Evolutionary conservation across 768 basidiomycete species (phyloP), one percentile per base, ranked within the genome.

Genomic region (Russula virescens): DNA sequence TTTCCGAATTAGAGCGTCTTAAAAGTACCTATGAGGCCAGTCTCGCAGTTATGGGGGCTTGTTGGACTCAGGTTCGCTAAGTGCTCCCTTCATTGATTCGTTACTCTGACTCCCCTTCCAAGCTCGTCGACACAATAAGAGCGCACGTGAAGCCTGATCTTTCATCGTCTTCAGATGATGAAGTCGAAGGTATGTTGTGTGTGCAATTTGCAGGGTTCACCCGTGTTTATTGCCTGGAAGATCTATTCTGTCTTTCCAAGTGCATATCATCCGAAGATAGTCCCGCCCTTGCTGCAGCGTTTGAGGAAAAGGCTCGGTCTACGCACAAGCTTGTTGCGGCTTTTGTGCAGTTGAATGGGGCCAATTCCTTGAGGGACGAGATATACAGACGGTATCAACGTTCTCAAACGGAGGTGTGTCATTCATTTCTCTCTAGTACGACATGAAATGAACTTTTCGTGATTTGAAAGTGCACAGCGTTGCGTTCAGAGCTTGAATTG

Each of bases 1-100:
- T 90, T 56, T 78, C 79, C 49, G 81, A 86, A 66, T 72, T 93
- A 34, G 87, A 91, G 71, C 78, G 78, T 62, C 80, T 84, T 66
- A 86, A 85, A 72, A 78, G 74, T 55, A 82, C 81, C 21, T 87
- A 84, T 68, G 87, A 91, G 71, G 84, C 85, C 3, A 84, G 87
- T 63, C 71, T 92, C 61, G 82, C 84, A 57, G 87, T 85, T 34
- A 85, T 92, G 68, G 83, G 87, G 40, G 85, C 87, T 6, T 91
- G 87, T 70, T 94, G 91, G 91, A 78, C 81, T 56, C 87, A 89
- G 79, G 88, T 92, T 73, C 54, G 74, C 14, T 53, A n/a, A 16
- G 16, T 31, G 23, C 43, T 21, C 23, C 43, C 14, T 68, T 47
- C 34, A 56, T 45, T 49, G 21, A 58, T 51, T 31, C 31, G 55